phyloP scores from a whole-genome alignment of 2,329 filamentous ascomycete species.

The Botrytis pseudocinerea region DNA sequence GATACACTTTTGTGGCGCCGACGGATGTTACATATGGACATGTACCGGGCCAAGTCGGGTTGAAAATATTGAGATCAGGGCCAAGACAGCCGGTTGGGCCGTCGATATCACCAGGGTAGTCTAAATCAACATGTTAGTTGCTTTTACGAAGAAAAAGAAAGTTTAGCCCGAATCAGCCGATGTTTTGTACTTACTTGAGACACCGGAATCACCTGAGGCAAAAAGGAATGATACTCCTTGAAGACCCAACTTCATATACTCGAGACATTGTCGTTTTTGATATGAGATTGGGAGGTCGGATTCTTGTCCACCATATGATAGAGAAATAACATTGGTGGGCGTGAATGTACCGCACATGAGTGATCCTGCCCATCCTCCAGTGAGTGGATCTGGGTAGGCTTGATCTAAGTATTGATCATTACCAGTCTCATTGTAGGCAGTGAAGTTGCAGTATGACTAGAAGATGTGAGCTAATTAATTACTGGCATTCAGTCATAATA shows the following conservation, averaged over 20 bases:
- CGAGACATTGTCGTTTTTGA: conserved; percentile 52
- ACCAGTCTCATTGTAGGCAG: conserved; percentile 44
- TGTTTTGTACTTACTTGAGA: conserved; percentile 41
- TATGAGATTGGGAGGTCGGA: conserved; percentile 53
- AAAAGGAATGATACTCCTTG: conserved; percentile 49
- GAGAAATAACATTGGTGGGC: conserved; percentile 55
- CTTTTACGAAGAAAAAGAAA: background rate
- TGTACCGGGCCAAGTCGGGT: conserved; percentile 45
- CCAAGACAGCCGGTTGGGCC: conserved; percentile 41
- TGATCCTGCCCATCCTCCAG: conserved; percentile 27
- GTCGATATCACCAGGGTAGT: conserved; percentile 27
- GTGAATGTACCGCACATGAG: conserved; percentile 42
- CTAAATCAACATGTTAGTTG: conserved; percentile 18
- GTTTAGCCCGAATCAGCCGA: background rate
- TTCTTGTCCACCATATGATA: conserved; percentile 57
- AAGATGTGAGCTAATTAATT: conserved; percentile 31
- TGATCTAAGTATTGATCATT: conserved; percentile 35
- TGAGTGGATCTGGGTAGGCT: conserved; percentile 36
- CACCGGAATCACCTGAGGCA: conserved; percentile 49
- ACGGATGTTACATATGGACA: conserved; percentile 48
- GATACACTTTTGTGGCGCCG: conserved; percentile 40
- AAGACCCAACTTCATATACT: conserved; percentile 53
- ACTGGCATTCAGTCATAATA: conserved; percentile 20
- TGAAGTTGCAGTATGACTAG: conserved; percentile 46
- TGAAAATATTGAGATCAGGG: conserved; percentile 53